These are phyloP conservation scores for Flaveria brownii DNA, from an alignment of 129 eudicot species.

Conservation along the genomic window DNA sequence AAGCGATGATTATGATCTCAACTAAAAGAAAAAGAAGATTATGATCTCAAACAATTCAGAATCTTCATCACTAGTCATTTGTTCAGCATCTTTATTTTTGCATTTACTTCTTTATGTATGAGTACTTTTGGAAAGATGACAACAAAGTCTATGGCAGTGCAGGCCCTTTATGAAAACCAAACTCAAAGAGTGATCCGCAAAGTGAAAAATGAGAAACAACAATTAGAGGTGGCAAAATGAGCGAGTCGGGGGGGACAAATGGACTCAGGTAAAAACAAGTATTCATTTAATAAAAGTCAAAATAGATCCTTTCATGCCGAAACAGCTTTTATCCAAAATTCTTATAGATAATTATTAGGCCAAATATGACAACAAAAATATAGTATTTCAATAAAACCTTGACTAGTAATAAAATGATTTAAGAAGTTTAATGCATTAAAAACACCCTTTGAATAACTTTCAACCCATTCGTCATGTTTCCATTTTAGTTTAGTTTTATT, in stretches of 20 bases:
- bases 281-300: background rate
- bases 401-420: background rate
- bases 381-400: background rate
- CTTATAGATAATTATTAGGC: background rate
- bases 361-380: conserved; percentile 13
- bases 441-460: background rate
- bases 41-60: background rate
- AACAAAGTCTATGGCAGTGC: conserved; percentile 8
- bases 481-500: background rate
- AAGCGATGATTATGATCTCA: no score
- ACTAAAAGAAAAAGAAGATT: no score
- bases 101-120: background rate
- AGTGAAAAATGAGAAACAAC: conserved; percentile 11
- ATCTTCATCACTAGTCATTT: background rate
- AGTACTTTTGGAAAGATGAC: background rate
- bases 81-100: conserved; percentile 22
- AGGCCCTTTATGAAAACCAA: background rate
- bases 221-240: conserved; percentile 3
- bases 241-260: background rate
- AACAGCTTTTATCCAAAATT: background rate
- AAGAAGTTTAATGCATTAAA: background rate
- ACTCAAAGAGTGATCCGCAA: background rate
- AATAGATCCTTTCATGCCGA: background rate
- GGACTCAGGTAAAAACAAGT: background rate
- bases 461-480: background rate